A percentile compares a stretch with the other conserved stretches of the same genome.
Evolutionary conservation across 192 early-diverging fungal genomes (phyloP).

Genomic region (Umbelopsis ramanniana): DNA sequence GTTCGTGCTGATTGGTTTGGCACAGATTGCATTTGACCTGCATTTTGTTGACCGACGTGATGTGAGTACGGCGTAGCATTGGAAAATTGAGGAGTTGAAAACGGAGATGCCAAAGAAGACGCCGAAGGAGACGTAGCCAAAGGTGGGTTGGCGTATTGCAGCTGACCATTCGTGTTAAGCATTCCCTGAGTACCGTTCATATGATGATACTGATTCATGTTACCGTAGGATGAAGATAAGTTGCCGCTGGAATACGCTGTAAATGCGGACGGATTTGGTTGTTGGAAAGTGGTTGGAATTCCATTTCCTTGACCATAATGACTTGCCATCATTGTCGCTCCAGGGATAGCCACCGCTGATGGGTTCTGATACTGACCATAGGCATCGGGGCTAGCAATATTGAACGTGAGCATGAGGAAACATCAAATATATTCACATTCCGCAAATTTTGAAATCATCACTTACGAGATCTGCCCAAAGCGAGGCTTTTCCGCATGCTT

Average conservation of each 20-base stretch:
- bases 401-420: background rate
- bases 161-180: constrained; percentile 1
- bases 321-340: constrained; percentile 5
- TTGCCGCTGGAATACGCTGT: constrained; percentile 6
- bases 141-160: constrained; percentile 12
- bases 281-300: background rate
- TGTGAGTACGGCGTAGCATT: background rate
- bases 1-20: constrained; percentile 64
- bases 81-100: constrained; percentile 21
- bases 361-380: constrained; percentile 14
- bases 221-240: constrained; percentile 16
- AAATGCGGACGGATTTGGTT: background rate
- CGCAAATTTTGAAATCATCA: background rate
- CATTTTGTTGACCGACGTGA: background rate
- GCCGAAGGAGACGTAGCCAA: constrained; percentile 29
- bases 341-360: background rate
- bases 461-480: constrained; percentile 16
- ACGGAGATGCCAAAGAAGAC: constrained; percentile 12
- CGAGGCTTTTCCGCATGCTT: constrained; percentile 19
- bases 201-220: constrained; percentile 2
- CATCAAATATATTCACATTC: background rate
- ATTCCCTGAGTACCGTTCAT: constrained; percentile 11
- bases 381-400: background rate
- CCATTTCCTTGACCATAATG: constrained; percentile 19
- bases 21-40: background rate